These are phyloP conservation scores for Colletotrichum abscissum DNA, from an alignment of 2,329 filamentous ascomycete genomes.

Conservation along the genomic window DNA sequence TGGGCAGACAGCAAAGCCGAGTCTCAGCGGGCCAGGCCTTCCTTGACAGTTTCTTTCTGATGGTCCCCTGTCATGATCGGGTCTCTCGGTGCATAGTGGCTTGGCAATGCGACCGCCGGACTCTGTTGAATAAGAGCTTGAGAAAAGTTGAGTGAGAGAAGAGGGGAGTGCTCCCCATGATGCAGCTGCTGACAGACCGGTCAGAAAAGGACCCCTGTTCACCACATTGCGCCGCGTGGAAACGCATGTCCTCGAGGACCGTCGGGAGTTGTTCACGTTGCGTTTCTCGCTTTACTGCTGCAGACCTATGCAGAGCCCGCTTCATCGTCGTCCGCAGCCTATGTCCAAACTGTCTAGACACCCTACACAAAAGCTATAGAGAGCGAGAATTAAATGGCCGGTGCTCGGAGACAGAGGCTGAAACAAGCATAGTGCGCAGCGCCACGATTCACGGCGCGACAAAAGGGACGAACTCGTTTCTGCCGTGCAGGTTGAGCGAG, in stretches of 20 bases:
- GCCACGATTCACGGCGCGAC: constrained; percentile 9
- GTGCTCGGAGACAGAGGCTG: constrained; percentile 9
- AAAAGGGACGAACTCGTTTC: constrained; percentile 27
- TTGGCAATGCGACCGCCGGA: constrained; percentile 16
- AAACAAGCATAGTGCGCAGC: constrained; percentile 27
- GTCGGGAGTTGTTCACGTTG: not conserved
- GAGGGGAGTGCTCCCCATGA: not conserved
- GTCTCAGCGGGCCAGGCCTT: constrained; percentile 4
- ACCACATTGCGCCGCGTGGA: not conserved
- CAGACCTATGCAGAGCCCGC: not conserved
- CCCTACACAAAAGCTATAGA: not conserved
- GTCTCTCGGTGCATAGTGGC: constrained; percentile 22
- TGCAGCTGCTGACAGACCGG: constrained; percentile 1
- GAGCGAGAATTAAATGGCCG: not conserved
- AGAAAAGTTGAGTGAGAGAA: not conserved
- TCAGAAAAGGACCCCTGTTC: constrained; percentile 7
- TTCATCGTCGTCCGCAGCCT: not conserved
- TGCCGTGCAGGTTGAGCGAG: not conserved
- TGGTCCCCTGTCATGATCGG: constrained; percentile 11
- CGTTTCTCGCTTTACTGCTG: not conserved
- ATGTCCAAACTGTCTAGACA: too few relatives aligned
- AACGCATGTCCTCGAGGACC: not conserved
- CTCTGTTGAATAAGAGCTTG: not conserved
- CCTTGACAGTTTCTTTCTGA: not conserved
- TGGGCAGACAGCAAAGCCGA: not conserved